Evolutionary conservation across 2,329 filamentous ascomycete species (phyloP).

Genomic region (Daldinia sp.): DNA sequence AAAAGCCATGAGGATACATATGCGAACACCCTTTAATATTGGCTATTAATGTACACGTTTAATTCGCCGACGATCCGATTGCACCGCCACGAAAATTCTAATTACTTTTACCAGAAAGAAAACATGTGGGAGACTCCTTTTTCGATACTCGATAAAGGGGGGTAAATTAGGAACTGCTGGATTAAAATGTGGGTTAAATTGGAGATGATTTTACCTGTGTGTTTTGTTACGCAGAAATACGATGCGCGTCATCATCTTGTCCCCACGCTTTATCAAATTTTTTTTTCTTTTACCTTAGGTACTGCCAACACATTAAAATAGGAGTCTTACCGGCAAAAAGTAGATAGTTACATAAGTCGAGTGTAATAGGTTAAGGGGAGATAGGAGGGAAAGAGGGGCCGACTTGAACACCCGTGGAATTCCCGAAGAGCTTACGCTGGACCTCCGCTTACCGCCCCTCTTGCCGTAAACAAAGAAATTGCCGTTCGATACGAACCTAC

Average conservation of each 20-base stretch:
- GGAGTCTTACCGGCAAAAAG: background rate
- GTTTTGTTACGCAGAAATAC: background rate
- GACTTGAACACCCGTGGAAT: conserved; percentile 9
- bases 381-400: conserved; percentile 1
- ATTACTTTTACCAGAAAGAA: conserved; percentile 1
- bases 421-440: background rate
- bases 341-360: too few relatives aligned
- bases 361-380: too few relatives aligned
- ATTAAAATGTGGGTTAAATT: conserved; percentile 5
- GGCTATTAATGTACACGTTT: conserved; percentile 4
- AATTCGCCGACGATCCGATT: conserved; percentile 21
- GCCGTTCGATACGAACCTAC: conserved; percentile 33
- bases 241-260: conserved; percentile 3
- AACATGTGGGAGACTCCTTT: conserved; percentile 15
- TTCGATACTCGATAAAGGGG: conserved; percentile 13
- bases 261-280: background rate
- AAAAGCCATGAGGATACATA: conserved; percentile 25
- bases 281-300: background rate
- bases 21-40: conserved; percentile 38
- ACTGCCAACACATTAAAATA: conserved; percentile 4
- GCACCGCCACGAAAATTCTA: conserved; percentile 30
- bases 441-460: conserved; percentile 7
- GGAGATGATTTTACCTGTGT: conserved; percentile 7
- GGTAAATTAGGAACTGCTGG: conserved; percentile 3
- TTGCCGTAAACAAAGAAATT: conserved; percentile 18